Conservation (phyloP, 148 eudicot species). For the Rhododendron mucronatum region DNA sequence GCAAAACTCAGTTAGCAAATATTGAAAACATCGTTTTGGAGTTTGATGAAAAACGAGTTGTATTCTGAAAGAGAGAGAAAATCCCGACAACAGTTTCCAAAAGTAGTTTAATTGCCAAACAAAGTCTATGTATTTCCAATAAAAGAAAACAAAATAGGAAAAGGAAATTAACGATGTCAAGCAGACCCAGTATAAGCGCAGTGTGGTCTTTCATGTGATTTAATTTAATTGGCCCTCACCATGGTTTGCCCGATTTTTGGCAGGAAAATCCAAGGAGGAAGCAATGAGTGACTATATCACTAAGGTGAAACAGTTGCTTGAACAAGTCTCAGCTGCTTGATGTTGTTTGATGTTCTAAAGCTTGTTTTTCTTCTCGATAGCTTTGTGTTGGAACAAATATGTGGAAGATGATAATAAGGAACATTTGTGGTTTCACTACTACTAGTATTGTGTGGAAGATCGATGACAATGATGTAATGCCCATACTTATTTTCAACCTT, state of each 20-base stretch:
- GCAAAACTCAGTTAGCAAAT: neutral
- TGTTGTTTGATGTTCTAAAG: conserved; percentile 24
- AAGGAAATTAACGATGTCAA: neutral
- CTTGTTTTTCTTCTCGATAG: neutral
- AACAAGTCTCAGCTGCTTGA: conserved; percentile 41
- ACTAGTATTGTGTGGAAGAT: neutral
- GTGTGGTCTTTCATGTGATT: neutral
- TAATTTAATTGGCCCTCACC: neutral
- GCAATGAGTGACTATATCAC: conserved; percentile 90
- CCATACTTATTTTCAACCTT: too few species aligned
- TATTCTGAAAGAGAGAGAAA: neutral
- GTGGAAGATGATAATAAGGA: neutral
- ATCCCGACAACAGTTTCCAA: neutral
- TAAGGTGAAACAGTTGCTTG: conserved; percentile 88
- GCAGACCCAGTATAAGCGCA: neutral
- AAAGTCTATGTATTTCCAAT: neutral
- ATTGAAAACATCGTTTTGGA: neutral
- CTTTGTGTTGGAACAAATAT: neutral
- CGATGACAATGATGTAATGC: too few species aligned
- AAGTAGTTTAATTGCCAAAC: neutral
- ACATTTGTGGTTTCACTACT: neutral
- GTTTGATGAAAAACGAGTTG: neutral
- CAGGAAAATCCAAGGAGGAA: conserved; percentile 80
- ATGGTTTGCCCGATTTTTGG: neutral
- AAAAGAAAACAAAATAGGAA: neutral